Evolutionary conservation across 495 filamentous ascomycete species (phyloP).

Genomic region (Penicillium waksmanii): DNA sequence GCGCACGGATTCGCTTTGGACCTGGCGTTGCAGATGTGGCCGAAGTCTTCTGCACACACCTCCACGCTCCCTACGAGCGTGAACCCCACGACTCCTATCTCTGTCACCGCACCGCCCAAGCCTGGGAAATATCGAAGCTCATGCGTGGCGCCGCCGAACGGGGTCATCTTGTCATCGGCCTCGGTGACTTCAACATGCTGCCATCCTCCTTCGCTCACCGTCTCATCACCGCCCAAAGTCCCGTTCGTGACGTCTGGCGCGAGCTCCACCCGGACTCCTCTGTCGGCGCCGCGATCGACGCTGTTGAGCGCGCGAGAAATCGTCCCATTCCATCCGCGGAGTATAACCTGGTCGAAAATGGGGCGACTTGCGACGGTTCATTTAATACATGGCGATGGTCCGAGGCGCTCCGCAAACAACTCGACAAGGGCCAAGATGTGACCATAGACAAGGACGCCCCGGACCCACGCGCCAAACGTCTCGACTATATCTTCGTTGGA

Average conservation of each 20-base stretch:
- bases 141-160: constrained; percentile 83
- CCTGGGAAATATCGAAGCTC: constrained; percentile 96
- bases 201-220: constrained; percentile 86
- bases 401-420: constrained; percentile 59
- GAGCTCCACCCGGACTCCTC: constrained; percentile 79
- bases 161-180: constrained; percentile 79
- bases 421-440: constrained; percentile 61
- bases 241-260: constrained; percentile 82
- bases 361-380: constrained; percentile 81
- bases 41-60: constrained; percentile 94
- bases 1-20: constrained; percentile 77
- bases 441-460: constrained; percentile 58
- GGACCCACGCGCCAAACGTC: constrained; percentile 76
- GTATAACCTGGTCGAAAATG: constrained; percentile 78
- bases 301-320: constrained; percentile 56
- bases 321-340: constrained; percentile 66
- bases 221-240: constrained; percentile 76
- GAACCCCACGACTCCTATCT: constrained; percentile 82
- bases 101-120: constrained; percentile 88
- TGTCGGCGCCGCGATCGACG: constrained; percentile 67
- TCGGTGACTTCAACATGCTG: constrained; percentile 96
- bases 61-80: constrained; percentile 87
- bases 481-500: constrained; percentile 93
- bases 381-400: constrained; percentile 96
- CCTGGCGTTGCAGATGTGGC: constrained; percentile 64